Percentiles rank a stretch among this genome's conserved stretches.
Conservation (phyloP, 305 asterid genomes). For the Solanum hybrid region DNA sequence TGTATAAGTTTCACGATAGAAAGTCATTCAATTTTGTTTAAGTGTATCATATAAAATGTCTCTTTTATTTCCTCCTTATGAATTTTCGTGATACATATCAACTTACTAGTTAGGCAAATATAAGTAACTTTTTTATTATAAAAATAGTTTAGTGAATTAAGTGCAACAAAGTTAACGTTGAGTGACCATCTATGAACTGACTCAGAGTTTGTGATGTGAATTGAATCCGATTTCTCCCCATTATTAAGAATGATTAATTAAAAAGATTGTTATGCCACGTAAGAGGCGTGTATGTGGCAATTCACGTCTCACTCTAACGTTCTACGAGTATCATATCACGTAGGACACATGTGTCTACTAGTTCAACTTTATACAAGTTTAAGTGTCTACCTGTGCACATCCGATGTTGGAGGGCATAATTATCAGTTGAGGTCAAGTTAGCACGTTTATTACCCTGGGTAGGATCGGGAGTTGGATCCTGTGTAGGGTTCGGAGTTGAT, state of each 20-base stretch:
- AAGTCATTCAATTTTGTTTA: background rate
- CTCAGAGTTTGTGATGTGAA: background rate
- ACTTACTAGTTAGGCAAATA: background rate
- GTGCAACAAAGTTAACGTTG: background rate
- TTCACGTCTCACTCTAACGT: too few species aligned
- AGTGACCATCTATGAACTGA: background rate
- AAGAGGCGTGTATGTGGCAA: background rate
- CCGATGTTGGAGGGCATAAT: background rate
- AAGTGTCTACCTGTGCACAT: background rate
- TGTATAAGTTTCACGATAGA: background rate
- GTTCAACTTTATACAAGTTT: background rate
- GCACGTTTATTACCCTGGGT: too few species aligned
- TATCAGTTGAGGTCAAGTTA: too few species aligned
- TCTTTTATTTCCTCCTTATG: background rate
- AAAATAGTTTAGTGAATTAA: background rate
- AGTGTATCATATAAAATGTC: background rate
- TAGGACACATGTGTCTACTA: background rate
- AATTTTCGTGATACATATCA: background rate
- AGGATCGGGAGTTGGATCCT: background rate
- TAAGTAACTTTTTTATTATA: background rate
- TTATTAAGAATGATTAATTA: background rate
- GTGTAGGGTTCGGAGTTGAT: background rate
- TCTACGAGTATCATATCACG: too few species aligned
- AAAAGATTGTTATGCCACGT: background rate
- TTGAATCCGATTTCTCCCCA: background rate